Base-by-base conservation (phyloP, 2,329 filamentous ascomycete genomes). In the Graphium sp. region DNA sequence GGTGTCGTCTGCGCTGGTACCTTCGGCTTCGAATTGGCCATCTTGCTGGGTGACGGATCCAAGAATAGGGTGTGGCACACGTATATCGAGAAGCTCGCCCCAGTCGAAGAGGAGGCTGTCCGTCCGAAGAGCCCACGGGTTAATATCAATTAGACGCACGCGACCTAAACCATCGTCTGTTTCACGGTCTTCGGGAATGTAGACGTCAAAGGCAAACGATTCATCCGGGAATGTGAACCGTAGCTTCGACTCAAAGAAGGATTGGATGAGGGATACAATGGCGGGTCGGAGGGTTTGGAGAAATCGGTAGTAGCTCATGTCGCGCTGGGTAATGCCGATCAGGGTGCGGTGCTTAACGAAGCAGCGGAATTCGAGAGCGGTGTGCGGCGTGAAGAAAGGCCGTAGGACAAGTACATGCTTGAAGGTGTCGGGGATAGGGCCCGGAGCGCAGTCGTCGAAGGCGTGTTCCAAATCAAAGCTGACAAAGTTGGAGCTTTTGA, bases 401-500 rank as follows among this genome's bases (percentile, higher is more conserved):
- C 89, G 73, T 7, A 98, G 66, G 3, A 94, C 76, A 2, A 98
- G 70, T 19, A 85, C 65, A 31, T 85, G 89, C 5, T 68, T 64
- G 37, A 89, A 78, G 3, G 66, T 74, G 36, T 68, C 72, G 12
- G 32, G 23, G 21, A 11, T 13, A 14, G 20, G 23, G 20, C 26
- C 29, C 10, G 35, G 24, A 24, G 78, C 66, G 39, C 60, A 59
- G 39, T 76, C 84, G 38, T 92, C 82, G 39, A 94, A 95, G 2
- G 84, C 83, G 47, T 94, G 82, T 44, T 91, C 80, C 6, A 98
- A 61, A 46, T 98, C 89, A 49, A 95, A 85, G 4, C 81, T 92
- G 34, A 95, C 64, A 44, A 98, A 95, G 43, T 85, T 85, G 16
- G 84, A 93, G 43, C 79, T 85, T 56, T 98, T 98, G 10, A 98